These are phyloP conservation scores for Saccharum officinarum DNA, from an alignment of 176 grass and related monocot species.

Conservation along the genomic window DNA sequence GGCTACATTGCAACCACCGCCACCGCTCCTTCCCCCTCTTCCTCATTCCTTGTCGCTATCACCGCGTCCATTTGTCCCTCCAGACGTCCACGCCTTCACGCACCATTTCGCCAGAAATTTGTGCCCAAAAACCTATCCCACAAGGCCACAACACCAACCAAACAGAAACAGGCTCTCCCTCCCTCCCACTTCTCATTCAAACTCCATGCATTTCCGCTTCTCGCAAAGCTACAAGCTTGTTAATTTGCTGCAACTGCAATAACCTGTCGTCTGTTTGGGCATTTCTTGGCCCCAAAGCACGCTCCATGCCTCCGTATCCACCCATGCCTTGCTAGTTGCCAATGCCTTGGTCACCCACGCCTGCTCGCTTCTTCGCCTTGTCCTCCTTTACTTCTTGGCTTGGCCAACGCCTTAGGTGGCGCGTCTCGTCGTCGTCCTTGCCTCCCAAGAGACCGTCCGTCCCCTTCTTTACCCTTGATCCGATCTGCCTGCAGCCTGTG, in stretches of 20 bases:
- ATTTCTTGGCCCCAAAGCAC: constrained; percentile 44
- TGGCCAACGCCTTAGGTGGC: constrained; percentile 55
- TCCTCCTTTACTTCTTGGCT: constrained; percentile 88
- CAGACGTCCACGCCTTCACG: constrained; percentile 26
- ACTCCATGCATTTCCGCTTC: background rate
- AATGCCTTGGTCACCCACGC: background rate
- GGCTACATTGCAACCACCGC: constrained; percentile 64
- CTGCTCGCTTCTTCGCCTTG: constrained; percentile 14
- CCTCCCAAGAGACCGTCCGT: constrained; percentile 42
- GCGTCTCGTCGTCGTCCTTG: constrained; percentile 42
- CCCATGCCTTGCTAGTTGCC: background rate
- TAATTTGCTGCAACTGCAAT: background rate
- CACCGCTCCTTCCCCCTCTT: constrained; percentile 11
- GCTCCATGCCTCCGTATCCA: background rate
- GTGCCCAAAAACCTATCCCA: background rate
- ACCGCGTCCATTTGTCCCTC: background rate
- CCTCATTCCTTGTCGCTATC: constrained; percentile 40
- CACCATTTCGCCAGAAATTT: constrained; percentile 28
- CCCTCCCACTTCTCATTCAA: background rate
- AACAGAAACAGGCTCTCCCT: constrained; percentile 37
- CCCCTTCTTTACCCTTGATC: constrained; percentile 19
- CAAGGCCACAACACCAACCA: constrained; percentile 15
- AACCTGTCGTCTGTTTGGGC: background rate
- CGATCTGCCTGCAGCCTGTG: background rate
- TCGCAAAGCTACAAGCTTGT: background rate